Evolutionary conservation across 2,329 filamentous ascomycete genomes (phyloP), one percentile per base, ranked within the genome.

Genomic region (Monosporascus sp.): DNA sequence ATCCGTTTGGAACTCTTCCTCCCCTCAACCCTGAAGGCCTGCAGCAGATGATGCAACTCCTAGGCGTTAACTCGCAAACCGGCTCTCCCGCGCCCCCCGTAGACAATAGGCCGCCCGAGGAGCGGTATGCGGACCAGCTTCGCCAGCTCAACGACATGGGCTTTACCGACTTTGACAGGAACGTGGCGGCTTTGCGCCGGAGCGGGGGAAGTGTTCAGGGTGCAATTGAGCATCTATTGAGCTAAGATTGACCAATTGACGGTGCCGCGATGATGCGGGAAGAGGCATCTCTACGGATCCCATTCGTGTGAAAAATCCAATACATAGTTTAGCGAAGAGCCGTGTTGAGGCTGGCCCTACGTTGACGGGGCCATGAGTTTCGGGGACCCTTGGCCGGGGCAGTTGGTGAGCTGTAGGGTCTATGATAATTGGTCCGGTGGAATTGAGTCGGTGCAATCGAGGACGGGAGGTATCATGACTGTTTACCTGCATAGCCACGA

Each of bases 81-180:
- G 71, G 66, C 41, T 64, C 66, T 3, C 70, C 68, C 20, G 68
- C 80, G 2, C 70, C 80, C 14, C 88, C 90, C 5, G 72, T 80
- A 3, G 94, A 99, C 72, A 96, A 80, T 65, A 82, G 93, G 57
- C 92, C 94, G 5, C 93, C 94, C 0, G 94, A 99, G 76, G 94
- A 97, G 72, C 79, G 90, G 54, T 99, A 96, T 63, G 91, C 89
- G 3, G 85, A 89, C 34, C 93, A 99, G 72, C 77, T 99, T 48
- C 80, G 90, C 55, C 74, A 97, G 73, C 75, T 99, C 57, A 99
- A 99, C 69, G 94, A 97, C 60, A 99, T 99, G 94, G 94, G 94
- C 3, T 99, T 99, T 73, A 96, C 85, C 68, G 92, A 99, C 67
- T 99, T 97, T 66, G 93, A 99, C 50, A 78, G 89, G 61, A 99